These are phyloP conservation scores for Alternaria panax DNA, from an alignment of 2,329 filamentous ascomycete genomes.

Conservation along the genomic window DNA sequence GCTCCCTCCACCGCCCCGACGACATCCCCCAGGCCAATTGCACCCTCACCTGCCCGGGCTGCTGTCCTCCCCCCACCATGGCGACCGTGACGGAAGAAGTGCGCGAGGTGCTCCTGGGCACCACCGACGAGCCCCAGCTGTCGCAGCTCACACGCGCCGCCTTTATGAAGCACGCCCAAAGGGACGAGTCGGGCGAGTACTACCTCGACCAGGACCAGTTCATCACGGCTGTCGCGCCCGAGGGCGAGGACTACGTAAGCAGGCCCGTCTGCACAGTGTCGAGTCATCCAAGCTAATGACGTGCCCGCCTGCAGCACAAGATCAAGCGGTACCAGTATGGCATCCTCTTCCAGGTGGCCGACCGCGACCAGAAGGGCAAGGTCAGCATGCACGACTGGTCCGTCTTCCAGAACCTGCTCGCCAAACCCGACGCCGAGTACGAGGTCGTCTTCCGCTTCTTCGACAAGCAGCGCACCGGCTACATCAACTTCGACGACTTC, in stretches of 20 bases:
- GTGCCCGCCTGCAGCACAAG: constrained; percentile 74
- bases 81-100: constrained; percentile 73
- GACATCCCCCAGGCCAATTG: constrained; percentile 38
- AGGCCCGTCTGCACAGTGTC: constrained; percentile 28
- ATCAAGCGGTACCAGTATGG: constrained; percentile 96
- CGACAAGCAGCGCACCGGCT: constrained; percentile 82
- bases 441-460: constrained; percentile 98
- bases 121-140: constrained; percentile 64
- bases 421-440: constrained; percentile 96
- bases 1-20: constrained; percentile 18
- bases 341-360: constrained; percentile 90
- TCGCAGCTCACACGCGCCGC: constrained; percentile 77
- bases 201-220: constrained; percentile 88
- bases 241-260: constrained; percentile 88
- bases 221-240: constrained; percentile 86
- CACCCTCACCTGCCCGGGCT: constrained; percentile 21
- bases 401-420: constrained; percentile 90
- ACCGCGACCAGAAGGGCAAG: constrained; percentile 75
- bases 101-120: constrained; percentile 70
- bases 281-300: constrained; percentile 38
- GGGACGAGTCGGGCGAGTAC: constrained; percentile 78
- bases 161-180: constrained; percentile 78
- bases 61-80: constrained; percentile 35
- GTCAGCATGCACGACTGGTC: constrained; percentile 87
- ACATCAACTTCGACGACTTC: constrained; percentile 90